Conservation (phyloP, 306 rosid genomes). For the Herpetospermum pedunculosum region DNA sequence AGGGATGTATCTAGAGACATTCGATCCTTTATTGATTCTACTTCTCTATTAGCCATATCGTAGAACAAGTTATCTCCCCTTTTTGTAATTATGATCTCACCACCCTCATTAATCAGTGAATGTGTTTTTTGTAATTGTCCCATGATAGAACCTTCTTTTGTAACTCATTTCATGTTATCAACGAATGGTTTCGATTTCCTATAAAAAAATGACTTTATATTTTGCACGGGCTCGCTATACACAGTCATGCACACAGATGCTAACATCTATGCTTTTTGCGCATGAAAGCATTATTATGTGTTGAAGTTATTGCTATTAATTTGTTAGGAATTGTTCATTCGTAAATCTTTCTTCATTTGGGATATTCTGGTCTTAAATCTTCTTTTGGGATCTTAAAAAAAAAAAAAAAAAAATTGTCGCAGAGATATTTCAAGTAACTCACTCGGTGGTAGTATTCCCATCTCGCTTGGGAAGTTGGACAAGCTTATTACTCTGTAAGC, state of each 20-base stretch:
- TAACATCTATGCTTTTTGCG: background rate
- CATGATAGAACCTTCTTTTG: too few relatives aligned
- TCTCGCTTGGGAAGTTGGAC: slow-evolving; percentile 67
- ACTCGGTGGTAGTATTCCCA: slow-evolving; percentile 72
- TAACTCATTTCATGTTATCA: too few relatives aligned
- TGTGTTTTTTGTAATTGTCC: too few relatives aligned
- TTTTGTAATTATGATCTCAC: too few relatives aligned
- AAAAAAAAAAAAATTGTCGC: slow-evolving; percentile 14
- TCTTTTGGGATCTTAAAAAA: too few relatives aligned
- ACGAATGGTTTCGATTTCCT: too few relatives aligned
- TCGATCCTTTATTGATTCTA: too few relatives aligned
- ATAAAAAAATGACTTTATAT: too few relatives aligned
- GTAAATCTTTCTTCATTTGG: background rate
- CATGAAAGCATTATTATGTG: background rate
- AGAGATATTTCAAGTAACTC: slow-evolving; percentile 95
- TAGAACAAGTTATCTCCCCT: too few relatives aligned
- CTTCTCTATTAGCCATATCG: too few relatives aligned
- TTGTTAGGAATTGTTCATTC: background rate
- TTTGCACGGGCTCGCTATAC: background rate
- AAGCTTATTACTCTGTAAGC: slow-evolving; percentile 60
- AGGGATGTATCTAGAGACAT: too few relatives aligned
- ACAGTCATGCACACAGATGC: background rate
- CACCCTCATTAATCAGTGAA: too few relatives aligned
- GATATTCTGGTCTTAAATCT: background rate
- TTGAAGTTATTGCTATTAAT: background rate